Evolutionary conservation across 2,329 filamentous ascomycete species (phyloP).

Genomic region (Fonsecaea multimorphosa): DNA sequence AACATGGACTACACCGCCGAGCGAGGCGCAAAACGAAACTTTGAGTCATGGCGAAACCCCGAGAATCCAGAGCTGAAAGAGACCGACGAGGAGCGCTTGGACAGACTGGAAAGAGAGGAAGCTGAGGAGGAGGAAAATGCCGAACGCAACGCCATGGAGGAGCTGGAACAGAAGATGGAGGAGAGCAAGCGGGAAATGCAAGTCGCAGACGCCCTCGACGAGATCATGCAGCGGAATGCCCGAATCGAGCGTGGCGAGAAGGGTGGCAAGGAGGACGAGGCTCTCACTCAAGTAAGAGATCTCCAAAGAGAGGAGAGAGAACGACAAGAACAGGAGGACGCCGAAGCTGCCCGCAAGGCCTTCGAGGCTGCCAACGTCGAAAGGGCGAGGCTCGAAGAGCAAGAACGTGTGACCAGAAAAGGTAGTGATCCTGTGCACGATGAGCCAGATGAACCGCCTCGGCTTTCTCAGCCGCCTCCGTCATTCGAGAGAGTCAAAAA

Average conservation of each 20-base stretch:
- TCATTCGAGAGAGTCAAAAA: slow-evolving; percentile 80
- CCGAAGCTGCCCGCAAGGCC: slow-evolving; percentile 77
- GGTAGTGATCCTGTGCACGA: slow-evolving; percentile 43
- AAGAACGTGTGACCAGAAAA: slow-evolving; percentile 54
- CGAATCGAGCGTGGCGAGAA: slow-evolving; percentile 77
- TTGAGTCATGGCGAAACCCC: slow-evolving; percentile 83
- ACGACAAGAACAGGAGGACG: slow-evolving; percentile 78
- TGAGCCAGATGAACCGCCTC: slow-evolving; percentile 38
- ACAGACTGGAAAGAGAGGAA: slow-evolving; percentile 80
- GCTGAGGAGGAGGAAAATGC: slow-evolving; percentile 66
- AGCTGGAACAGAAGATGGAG: slow-evolving; percentile 88
- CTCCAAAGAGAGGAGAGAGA: slow-evolving; percentile 64
- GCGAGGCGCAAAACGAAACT: slow-evolving; percentile 86
- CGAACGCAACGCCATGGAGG: slow-evolving; percentile 90
- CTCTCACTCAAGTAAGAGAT: slow-evolving; percentile 62
- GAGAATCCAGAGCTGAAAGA: slow-evolving; percentile 67
- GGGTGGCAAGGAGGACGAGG: slow-evolving; percentile 65
- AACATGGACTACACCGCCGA: slow-evolving; percentile 88
- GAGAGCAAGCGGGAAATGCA: slow-evolving; percentile 97
- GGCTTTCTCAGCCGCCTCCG: slow-evolving; percentile 53
- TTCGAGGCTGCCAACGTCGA: slow-evolving; percentile 70
- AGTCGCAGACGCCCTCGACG: slow-evolving; percentile 92
- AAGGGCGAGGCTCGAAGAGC: slow-evolving; percentile 59
- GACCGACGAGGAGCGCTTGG: slow-evolving; percentile 84
- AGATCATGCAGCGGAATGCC: slow-evolving; percentile 91